Base-by-base conservation (phyloP, 1,284 basidiomycete genomes). In the Kalmanozyma brasiliensis region DNA sequence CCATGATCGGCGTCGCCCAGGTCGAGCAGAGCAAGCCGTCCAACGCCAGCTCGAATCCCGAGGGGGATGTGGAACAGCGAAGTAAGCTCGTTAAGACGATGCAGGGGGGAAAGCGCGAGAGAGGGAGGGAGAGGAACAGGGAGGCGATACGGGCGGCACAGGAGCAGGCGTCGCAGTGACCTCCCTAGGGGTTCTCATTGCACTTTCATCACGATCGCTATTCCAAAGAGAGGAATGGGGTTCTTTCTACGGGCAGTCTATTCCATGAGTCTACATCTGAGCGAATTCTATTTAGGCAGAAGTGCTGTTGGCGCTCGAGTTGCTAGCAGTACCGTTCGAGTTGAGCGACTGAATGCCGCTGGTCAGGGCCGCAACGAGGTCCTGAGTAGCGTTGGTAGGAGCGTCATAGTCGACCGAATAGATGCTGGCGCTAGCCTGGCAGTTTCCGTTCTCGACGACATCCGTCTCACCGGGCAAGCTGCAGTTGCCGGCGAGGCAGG, bases 371-470 rank as follows among this genome's bases (percentile, higher is more conserved):
- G 47, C 10, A 16, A 55, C 16, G 0, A 46, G 29, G 5, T 47
- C 19, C 16, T 10, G 3, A 11, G 52, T 61, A 8, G 40, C 52
- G 32, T 52, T 36, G 30, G 35, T 58, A 3, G 75, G 73, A 1
- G 78, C 77, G 51, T 78, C 74, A 44, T 78, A 79, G 48, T 78
- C 77, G 34, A 71, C 66, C 42, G 55, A 53, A 41, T 68, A 79
- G 38, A 79, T 56, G 35, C 57, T 63, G 22, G 74, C 63, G 11
- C 74, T 61, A 14, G 64, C 69, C 32, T 71, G 51, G 58, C 77
- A 79, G 13, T 56, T 41, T 26, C 53, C 66, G 24, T 60, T 51
- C 13, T 40, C 34, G 19, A 79, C 62, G 11, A 70, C 47, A 22
- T 69, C 61, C 19, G 74, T 76, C 60, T 79, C 78, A 11, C 78